Evolutionary conservation across 1,139 yeast genomes (phyloP), one percentile per base, ranked within the genome.

Genomic region (Sugiyamaella pinicola): DNA sequence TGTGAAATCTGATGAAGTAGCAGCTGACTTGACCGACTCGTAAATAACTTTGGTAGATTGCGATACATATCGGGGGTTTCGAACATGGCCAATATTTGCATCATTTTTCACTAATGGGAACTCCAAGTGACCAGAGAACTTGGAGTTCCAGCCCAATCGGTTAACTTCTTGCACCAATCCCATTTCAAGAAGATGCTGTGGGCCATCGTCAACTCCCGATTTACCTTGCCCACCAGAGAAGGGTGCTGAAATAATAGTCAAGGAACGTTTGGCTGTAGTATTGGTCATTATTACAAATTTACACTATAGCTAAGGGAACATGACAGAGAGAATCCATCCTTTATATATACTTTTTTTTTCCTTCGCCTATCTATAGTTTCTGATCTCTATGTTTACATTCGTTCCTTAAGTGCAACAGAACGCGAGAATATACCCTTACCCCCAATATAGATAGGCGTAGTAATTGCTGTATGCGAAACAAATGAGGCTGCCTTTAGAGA

Each of bases 191-290:
- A 91, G 76, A 68, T 81, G 85, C 57, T 84, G 81, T n/a, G 99
- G 98, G 26, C 97, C 99, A 55, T 83, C 80, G 65, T 91, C 98
- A 38, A 91, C 97, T 53, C 99, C 99, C 33, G 85, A 81, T 65
- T 87, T 87, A 50, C 91, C 95, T 71, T 91, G 99, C 55, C 99
- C 99, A n/a, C 97, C 98, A 34, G 91, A 83, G 69, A 90, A 90
- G 51, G 97, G 96, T 0, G 96, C 96, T 24, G 84, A 77, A 60
- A 90, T 81, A 53, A 90, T 74, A 18, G 61, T 55, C 12, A 64
- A 56, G 15, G 59, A 56, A 8, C 38, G 49, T 4, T 4, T 5
- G n/a, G 33, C 7, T 4, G 21, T 12, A 8, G 43, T 6, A 4
- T n/a, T 28, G 9, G 49, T 46, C 49, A 46, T 46, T 21, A 8